These are phyloP conservation scores for Neocucurbitaria cava DNA, from an alignment of 2,329 filamentous ascomycete genomes.

Conservation along the genomic window DNA sequence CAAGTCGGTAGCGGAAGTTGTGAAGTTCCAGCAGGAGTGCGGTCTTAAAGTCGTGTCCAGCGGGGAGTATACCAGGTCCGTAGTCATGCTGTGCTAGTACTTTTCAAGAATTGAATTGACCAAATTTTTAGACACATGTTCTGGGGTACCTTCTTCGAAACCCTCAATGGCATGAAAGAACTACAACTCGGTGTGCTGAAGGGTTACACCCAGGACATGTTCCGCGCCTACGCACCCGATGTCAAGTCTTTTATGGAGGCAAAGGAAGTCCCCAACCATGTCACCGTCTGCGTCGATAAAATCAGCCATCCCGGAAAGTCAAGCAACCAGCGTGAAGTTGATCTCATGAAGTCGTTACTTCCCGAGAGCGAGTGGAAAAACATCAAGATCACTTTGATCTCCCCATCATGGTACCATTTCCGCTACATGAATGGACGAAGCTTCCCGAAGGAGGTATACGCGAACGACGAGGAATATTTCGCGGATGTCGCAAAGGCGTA, in stretches of 20 bases:
- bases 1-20: constrained; percentile 69
- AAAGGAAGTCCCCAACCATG: constrained; percentile 60
- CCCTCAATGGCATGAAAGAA: constrained; percentile 62
- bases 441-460: constrained; percentile 55
- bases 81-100: not conserved
- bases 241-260: constrained; percentile 68
- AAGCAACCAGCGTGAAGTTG: constrained; percentile 65
- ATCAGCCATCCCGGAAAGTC: constrained; percentile 63
- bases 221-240: constrained; percentile 66
- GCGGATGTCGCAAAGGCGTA: constrained; percentile 56
- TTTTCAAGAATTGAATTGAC: constrained; percentile 10
- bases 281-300: constrained; percentile 64
- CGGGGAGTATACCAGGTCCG: constrained; percentile 67
- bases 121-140: constrained; percentile 54
- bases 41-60: constrained; percentile 70
- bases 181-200: constrained; percentile 51
- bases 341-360: constrained; percentile 65
- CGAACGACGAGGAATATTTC: constrained; percentile 57
- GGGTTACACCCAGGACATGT: constrained; percentile 61
- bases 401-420: constrained; percentile 74
- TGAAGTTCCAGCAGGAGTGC: constrained; percentile 68
- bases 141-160: constrained; percentile 64
- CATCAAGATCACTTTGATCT: constrained; percentile 72
- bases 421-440: constrained; percentile 63
- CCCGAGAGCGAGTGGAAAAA: constrained; percentile 68